Base-by-base conservation (phyloP, 2,329 filamentous ascomycete species). In the Mycosphaerelloides madeirae region DNA sequence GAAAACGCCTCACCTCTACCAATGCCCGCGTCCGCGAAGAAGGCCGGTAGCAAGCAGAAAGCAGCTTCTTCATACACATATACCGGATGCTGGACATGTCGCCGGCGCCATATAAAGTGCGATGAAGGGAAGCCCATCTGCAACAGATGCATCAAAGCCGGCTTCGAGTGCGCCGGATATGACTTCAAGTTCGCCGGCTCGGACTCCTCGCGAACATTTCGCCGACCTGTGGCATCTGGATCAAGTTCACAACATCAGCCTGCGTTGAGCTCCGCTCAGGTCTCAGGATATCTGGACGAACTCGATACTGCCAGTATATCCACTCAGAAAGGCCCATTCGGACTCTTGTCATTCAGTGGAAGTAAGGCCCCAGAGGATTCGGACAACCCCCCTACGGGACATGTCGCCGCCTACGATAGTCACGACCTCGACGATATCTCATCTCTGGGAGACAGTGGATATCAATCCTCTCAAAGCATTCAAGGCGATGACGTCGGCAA, bases 21-120 rank as follows among this genome's bases (percentile, higher is more conserved):
- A 25, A 25, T 25, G 22, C 22, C 22, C 22, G 22, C 22, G 9
- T 25, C 22, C 9, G 22, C 22, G 5, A 25, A 25, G 22, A 25
- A 25, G 22, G 22, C 22, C 22, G 22, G 22, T 5, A 25, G 22
- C 22, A 25, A 25, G 22, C 22, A 25, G 22, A 25, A 25, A 25
- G 5, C 22, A 25, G 9, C 22, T 25, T 25, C 22, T 6, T 25
- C 22, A 6, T 25, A 45, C 31, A 45, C 43, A 8, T 45, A 36
- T 31, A 45, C 43, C 18, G 43, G 43, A 5, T 45, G 43, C 31
- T 45, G 36, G 36, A 45, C 43, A 22, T 45, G 43, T 34, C 43
- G 43, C 8, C 37, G 43, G 3, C 19, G 43, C 14, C 43, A 41
- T 34, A 35, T 45, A 18, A 45, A 45, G 16, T 45, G 43, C 15